These are phyloP conservation scores for Phytophthora hybrid DNA, from an alignment of 352 stramenopile genomes.

Conservation along the genomic window DNA sequence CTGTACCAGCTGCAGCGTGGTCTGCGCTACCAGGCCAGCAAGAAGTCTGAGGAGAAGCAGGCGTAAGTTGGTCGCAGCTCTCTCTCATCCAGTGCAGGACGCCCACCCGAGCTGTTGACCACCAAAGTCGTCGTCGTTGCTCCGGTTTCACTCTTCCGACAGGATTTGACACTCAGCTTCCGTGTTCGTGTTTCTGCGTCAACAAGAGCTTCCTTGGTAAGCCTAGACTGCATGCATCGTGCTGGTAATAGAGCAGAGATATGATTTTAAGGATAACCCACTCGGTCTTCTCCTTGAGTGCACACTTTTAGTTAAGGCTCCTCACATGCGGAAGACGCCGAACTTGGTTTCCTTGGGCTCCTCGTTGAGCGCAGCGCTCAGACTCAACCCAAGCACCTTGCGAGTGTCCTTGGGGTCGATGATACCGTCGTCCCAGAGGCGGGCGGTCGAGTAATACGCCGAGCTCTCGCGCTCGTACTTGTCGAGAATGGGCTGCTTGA, in stretches of 20 bases:
- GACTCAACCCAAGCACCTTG: slow-evolving; percentile 83
- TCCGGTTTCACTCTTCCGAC: slow-evolving; percentile 22
- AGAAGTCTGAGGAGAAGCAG: slow-evolving; percentile 47
- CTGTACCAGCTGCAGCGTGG: slow-evolving; percentile 84
- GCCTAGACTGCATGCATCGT: slow-evolving; percentile 32
- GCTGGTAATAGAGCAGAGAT: slow-evolving; percentile 35
- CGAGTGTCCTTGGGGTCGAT: slow-evolving; percentile 97
- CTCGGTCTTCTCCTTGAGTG: slow-evolving; percentile 17
- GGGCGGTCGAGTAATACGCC: slow-evolving; percentile 95
- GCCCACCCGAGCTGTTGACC: slow-evolving; percentile 8
- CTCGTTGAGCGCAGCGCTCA: slow-evolving; percentile 80
- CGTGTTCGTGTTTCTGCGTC: slow-evolving; percentile 28
- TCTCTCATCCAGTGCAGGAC: slow-evolving; percentile 21
- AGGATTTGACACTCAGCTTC: slow-evolving; percentile 17
- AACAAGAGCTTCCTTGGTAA: slow-evolving; percentile 26
- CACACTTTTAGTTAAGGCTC: too few relatives aligned
- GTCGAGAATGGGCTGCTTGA: slow-evolving; percentile 96
- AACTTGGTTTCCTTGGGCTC: slow-evolving; percentile 91
- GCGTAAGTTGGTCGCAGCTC: slow-evolving; percentile 24
- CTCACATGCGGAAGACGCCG: slow-evolving; percentile 97
- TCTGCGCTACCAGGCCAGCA: slow-evolving; percentile 46
- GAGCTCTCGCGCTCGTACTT: slow-evolving; percentile 96
- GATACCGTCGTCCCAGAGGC: slow-evolving; percentile 99
- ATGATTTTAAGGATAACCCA: slow-evolving; percentile 28
- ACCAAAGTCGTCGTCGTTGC: slow-evolving; percentile 21